Conservation (phyloP, 2,329 filamentous ascomycete species). For the Aspergillus brunneoviolaceus region DNA sequence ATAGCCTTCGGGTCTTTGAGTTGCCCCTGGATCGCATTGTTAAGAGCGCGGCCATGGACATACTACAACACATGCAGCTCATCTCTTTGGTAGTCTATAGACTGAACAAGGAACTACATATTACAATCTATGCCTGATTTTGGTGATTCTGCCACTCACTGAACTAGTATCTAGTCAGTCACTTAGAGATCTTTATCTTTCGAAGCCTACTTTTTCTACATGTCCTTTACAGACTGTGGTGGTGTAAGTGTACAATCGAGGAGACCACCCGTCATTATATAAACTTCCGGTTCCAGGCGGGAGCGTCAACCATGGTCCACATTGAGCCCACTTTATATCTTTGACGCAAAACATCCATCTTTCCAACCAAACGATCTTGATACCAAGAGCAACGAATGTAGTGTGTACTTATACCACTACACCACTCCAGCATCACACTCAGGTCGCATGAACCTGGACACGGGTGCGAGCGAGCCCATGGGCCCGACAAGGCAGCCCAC, state of each 20-base stretch:
- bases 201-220: too few relatives aligned
- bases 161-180: too few relatives aligned
- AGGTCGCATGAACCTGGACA: background rate
- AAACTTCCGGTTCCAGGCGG: background rate
- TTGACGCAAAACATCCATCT: background rate
- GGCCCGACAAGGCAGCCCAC: background rate
- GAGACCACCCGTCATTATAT: background rate
- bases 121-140: too few relatives aligned
- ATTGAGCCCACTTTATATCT: background rate
- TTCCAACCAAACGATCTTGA: background rate
- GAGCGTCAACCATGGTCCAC: background rate
- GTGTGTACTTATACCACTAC: background rate
- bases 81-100: too few relatives aligned
- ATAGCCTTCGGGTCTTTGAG: background rate
- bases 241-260: too few relatives aligned
- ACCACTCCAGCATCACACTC: background rate
- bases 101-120: too few relatives aligned
- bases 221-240: too few relatives aligned
- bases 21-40: background rate
- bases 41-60: background rate
- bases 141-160: too few relatives aligned
- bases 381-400: background rate
- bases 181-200: too few relatives aligned
- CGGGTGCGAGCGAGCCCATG: conserved; percentile 20
- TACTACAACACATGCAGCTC: too few relatives aligned